These are phyloP conservation scores for Leptographium galeiforme DNA, from an alignment of 2,329 filamentous ascomycete species.

Conservation along the genomic window DNA sequence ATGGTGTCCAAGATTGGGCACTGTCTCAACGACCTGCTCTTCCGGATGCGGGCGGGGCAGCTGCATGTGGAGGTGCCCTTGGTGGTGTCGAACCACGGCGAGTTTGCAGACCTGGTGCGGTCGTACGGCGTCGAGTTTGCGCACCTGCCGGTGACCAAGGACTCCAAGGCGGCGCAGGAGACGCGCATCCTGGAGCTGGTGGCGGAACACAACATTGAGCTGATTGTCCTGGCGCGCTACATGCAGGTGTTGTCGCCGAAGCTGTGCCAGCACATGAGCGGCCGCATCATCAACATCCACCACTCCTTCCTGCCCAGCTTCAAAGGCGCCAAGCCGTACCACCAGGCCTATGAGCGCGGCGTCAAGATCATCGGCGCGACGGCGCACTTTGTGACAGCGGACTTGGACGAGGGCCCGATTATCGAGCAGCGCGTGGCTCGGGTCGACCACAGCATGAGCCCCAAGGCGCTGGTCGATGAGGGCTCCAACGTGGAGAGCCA, in stretches of 20 bases:
- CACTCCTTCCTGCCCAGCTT: constrained; percentile 77
- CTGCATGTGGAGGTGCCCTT: constrained; percentile 62
- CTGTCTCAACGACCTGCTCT: constrained; percentile 55
- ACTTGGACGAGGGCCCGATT: constrained; percentile 76
- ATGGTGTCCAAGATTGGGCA: constrained; percentile 87
- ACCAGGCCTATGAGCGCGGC: constrained; percentile 73
- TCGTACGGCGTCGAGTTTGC: constrained; percentile 68
- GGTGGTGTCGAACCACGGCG: constrained; percentile 72
- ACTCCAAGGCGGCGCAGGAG: constrained; percentile 67
- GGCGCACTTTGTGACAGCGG: constrained; percentile 74
- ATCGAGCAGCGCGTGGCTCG: constrained; percentile 73
- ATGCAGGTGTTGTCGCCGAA: constrained; percentile 74
- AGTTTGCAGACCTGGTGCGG: constrained; percentile 53
- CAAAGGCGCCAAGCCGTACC: constrained; percentile 81
- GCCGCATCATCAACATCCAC: constrained; percentile 85
- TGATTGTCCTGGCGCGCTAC: constrained; percentile 71
- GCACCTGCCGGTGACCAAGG: constrained; percentile 66
- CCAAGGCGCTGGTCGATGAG: constrained; percentile 65
- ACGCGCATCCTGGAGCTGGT: constrained; percentile 56
- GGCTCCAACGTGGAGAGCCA: constrained; percentile 77
- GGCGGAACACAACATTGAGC: constrained; percentile 54
- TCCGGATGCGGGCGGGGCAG: constrained; percentile 54
- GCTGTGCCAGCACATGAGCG: constrained; percentile 66
- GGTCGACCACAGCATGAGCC: constrained; percentile 63
- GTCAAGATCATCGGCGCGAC: constrained; percentile 84